Conservation (phyloP, 2,329 filamentous ascomycete species). For the Apiospora phragmitis region DNA sequence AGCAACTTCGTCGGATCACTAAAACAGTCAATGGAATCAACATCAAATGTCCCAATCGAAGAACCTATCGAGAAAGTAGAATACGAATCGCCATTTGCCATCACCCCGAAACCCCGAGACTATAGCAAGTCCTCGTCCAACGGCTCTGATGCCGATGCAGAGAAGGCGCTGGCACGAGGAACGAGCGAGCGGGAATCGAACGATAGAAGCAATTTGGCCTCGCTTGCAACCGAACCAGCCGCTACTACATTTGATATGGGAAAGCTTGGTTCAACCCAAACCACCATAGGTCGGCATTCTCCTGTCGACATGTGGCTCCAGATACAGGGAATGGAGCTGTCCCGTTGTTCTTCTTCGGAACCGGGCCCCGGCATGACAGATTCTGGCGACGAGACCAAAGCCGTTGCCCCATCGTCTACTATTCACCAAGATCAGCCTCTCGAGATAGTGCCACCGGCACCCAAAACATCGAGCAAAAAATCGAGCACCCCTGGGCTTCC, state of each 20-base stretch:
- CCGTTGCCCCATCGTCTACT: neutral
- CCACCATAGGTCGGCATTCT: conserved; percentile 22
- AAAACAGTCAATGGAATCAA: conserved; percentile 13
- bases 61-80: conserved; percentile 14
- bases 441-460: too few relatives aligned
- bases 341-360: conserved; percentile 22
- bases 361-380: conserved; percentile 19
- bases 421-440: neutral
- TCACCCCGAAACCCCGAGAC: neutral
- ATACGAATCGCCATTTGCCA: neutral
- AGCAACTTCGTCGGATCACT: conserved; percentile 26
- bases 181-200: neutral
- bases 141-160: neutral
- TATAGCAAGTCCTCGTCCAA: neutral
- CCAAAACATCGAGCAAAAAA: neutral
- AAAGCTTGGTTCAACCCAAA: neutral
- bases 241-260: neutral
- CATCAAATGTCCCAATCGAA: conserved; percentile 15
- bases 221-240: neutral
- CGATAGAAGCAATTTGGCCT: neutral
- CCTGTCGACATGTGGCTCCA: conserved; percentile 32
- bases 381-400: neutral
- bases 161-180: neutral
- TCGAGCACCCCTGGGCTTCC: too few relatives aligned
- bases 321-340: conserved; percentile 26